A percentile compares a stretch with the other conserved stretches of the same genome.
phyloP scores from a whole-genome alignment of 495 filamentous ascomycete genomes.

The Xanthoparmelia taractica region DNA sequence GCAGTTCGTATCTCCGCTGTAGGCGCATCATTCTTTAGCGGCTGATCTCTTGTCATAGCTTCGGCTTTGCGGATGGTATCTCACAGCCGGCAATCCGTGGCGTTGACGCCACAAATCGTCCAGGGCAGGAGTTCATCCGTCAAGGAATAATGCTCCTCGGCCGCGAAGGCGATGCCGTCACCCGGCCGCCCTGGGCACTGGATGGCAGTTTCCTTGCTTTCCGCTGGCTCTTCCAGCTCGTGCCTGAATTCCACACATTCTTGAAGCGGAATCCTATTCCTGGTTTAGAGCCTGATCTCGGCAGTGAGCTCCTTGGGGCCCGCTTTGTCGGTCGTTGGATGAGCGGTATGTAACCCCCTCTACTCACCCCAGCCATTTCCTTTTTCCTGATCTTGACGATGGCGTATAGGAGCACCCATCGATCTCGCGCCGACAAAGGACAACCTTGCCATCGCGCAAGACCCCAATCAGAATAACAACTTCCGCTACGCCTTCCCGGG shows the following conservation, averaged over 20 bases:
- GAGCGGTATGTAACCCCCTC: conserved; percentile 29
- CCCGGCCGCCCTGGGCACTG: conserved; percentile 32
- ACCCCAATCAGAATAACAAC: conserved; percentile 30
- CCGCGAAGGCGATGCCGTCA: conserved; percentile 26
- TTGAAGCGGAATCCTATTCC: conserved; percentile 26
- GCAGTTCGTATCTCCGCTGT: conserved; percentile 27
- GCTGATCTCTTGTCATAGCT: conserved; percentile 26
- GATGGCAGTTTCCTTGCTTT: conserved; percentile 37
- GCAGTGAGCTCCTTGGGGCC: conserved; percentile 34
- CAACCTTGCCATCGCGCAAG: conserved; percentile 25
- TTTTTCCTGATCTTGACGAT: not conserved
- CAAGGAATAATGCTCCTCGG: conserved; percentile 31
- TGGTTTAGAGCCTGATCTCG: conserved; percentile 16
- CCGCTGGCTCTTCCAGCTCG: conserved; percentile 34
- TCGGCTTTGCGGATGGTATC: conserved; percentile 33
- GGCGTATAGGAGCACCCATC: conserved; percentile 31
- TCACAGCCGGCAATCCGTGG: conserved; percentile 30
- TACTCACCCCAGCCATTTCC: not conserved
- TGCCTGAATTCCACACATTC: conserved; percentile 31
- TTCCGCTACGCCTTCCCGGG: conserved; percentile 26
- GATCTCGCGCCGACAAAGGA: conserved; percentile 30
- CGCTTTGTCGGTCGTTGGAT: conserved; percentile 39
- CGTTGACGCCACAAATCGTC: conserved; percentile 22
- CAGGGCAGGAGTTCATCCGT: conserved; percentile 23
- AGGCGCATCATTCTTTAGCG: not conserved